Conservation (phyloP, 371 early-diverging fungal species). For the Mortierella polycephala region DNA sequence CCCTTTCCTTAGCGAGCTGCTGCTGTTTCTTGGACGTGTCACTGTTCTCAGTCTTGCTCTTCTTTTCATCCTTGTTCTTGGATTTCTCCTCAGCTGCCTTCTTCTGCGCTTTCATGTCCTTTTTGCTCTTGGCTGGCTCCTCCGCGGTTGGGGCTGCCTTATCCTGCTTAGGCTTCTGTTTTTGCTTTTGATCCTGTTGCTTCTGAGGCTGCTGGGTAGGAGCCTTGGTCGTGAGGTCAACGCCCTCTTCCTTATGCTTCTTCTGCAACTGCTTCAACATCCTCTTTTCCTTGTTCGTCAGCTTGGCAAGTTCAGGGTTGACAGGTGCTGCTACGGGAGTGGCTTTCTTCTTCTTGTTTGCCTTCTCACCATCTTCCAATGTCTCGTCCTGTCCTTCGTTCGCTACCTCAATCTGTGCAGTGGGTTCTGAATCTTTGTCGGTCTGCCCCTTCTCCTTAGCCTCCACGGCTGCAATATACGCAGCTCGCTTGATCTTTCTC, state of each 20-base stretch:
- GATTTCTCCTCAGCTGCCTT: constrained; percentile 7
- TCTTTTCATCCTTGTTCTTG: constrained; percentile 19
- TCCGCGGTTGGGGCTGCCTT: constrained; percentile 8
- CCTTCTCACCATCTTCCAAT: constrained; percentile 1
- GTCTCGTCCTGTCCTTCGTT: not conserved
- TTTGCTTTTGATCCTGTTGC: not conserved
- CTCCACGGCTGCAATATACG: constrained; percentile 44
- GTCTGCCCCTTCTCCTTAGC: constrained; percentile 12
- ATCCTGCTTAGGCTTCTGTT: not conserved
- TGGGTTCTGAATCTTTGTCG: not conserved
- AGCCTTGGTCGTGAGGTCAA: constrained; percentile 23
- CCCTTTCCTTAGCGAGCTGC: constrained; percentile 46
- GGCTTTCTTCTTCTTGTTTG: constrained; percentile 19
- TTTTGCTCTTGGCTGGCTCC: constrained; percentile 22
- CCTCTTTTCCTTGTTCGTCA: constrained; percentile 48
- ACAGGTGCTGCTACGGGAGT: constrained; percentile 3
- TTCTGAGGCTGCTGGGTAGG: not conserved
- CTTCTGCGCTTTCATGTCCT: constrained; percentile 25
- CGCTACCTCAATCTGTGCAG: not conserved
- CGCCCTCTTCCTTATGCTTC: constrained; percentile 38
- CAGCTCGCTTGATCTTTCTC: constrained; percentile 48
- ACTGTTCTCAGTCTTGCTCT: constrained; percentile 6
- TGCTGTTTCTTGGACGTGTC: constrained; percentile 41
- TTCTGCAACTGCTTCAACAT: constrained; percentile 50
- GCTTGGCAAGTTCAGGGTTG: constrained; percentile 34